A percentile compares a stretch with the other conserved stretches of the same genome.
phyloP scores from a whole-genome alignment of 345 rosid species.

The Microthlaspi erraticum region DNA sequence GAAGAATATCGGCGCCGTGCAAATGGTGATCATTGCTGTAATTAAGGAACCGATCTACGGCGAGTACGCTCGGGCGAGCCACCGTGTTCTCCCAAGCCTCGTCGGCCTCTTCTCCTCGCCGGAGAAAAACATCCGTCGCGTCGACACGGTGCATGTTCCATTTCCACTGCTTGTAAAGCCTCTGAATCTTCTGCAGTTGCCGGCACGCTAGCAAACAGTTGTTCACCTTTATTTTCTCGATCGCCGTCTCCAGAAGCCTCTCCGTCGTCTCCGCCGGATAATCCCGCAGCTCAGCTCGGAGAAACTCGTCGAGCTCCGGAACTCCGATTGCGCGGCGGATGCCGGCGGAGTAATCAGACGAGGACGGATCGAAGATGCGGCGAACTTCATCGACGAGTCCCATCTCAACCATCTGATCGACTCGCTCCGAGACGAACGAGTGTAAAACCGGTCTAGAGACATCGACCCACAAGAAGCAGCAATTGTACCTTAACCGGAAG shows the following conservation, averaged over 20 bases:
- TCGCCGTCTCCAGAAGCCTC: conserved; percentile 54
- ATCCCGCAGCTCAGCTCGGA: conserved; percentile 46
- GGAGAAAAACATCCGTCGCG: conserved; percentile 72
- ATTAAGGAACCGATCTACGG: conserved; percentile 56
- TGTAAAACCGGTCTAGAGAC: conserved; percentile 62
- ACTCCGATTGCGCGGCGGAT: conserved; percentile 83
- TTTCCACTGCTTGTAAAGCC: conserved; percentile 55
- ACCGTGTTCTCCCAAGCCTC: conserved; percentile 72
- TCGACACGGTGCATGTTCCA: conserved; percentile 80
- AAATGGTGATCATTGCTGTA: conserved; percentile 43
- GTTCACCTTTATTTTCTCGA: conserved; percentile 65
- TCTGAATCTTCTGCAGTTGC: conserved; percentile 65
- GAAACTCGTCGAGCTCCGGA: conserved; percentile 68
- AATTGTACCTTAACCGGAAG: conserved; percentile 67
- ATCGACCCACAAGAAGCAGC: conserved; percentile 86
- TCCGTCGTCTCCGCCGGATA: conserved; percentile 37
- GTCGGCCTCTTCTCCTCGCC: conserved; percentile 59
- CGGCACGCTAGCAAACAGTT: conserved; percentile 58
- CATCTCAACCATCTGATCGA: conserved; percentile 70
- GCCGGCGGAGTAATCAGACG: conserved; percentile 58
- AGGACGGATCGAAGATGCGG: conserved; percentile 54
- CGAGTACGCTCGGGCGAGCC: conserved; percentile 57
- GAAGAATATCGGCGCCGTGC: conserved; percentile 32
- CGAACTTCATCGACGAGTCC: conserved; percentile 77
- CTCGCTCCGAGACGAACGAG: conserved; percentile 73